Base-by-base conservation (phyloP, 129 eudicot genomes). In the Silybum marianum region DNA sequence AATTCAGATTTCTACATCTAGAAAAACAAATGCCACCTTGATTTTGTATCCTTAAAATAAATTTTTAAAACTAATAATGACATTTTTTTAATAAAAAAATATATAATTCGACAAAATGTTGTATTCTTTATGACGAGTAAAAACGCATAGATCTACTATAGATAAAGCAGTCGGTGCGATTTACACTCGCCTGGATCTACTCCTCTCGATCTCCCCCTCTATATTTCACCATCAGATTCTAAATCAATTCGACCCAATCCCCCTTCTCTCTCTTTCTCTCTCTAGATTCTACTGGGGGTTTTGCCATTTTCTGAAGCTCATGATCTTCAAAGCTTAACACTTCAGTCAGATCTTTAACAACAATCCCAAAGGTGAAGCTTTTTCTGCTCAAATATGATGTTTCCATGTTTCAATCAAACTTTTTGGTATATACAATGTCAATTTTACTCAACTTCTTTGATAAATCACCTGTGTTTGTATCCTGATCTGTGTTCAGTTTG, bases 161-260 rank as follows among this genome's bases (percentile, higher is more conserved):
- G 70, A 75, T 46, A 75, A 75, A 75, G 44, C 69, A 75, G 79
- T 75, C 79, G 79, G 79, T 75, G 79, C 42, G 48, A 75, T 75
- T 54, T 75, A 75, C 69, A 51, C 79, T 75, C 79, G 14, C 8
- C 70, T 75, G 79, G 79, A 75, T 75, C 79, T 75, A 75, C 69
- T 73, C 63, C 63, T 7, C 77, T 46, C 39, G 3, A 58, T 46
- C 26, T 28, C 5, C 5, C 14, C 28, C 22, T 46, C 70, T 54
- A 58, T 54, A 75, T 75, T 75, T 74, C 79, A 25, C 79, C 38
- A 75, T 75, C 79, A 25, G 16, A 54, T 51, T 75, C 79, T 28
- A 18, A 75, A 7, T 25, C 63, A 54, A 14, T 18, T 26, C 79
- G 0, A 75, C 69, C 46, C 79, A 75, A 28, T 75, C 69, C 21